Evolutionary conservation across 345 rosid genomes (phyloP), one percentile per base, ranked within the genome.

Genomic region (Sisymbrium irio): DNA sequence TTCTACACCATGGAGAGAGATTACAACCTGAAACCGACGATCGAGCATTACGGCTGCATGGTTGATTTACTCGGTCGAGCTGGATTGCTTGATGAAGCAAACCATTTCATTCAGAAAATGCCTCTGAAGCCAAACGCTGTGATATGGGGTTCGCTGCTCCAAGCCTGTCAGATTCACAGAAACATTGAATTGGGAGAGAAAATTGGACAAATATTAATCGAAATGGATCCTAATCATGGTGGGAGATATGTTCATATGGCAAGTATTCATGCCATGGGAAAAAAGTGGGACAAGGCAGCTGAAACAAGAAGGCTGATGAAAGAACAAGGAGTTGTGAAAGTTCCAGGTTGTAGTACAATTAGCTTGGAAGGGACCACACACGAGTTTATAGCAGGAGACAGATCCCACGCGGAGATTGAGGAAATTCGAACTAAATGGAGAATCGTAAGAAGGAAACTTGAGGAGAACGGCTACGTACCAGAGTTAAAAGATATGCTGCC

Each of bases 1-100:
- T 89, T 87, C 69, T 33, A 80, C 66, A 80, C 82, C 78, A 87
- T 86, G 67, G 81, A 55, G 20, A 82, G 80, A 25, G 79, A 79
- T 25, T 62, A 86, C 67, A 62, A 66, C 58, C 54, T 86, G 78
- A 81, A 67, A 17, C 96, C 97, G 8, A 73, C 80, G 1, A 54
- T 87, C n/a, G 92, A 92, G 79, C 97, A 92, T 65, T 92, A 84
- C 32, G 96, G 97, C 6, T 86, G 96, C 79, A 72, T 92, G 85
- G 93, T 88, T 68, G 90, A 89, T 84, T 85, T 89, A 37, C 85
- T 92, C 4, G 88, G 92, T 55, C 83, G 90, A 79, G 92, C 89
- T 47, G 92, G 96, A 50, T 72, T 82, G 30, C 83, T 92, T 14
- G 67, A 77, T 55, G 87, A 85, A 79, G 88, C 90, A 8, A 78